phyloP scores from a whole-genome alignment of 2,329 filamentous ascomycete genomes.

The Aspergillus pseudoviridinutans region DNA sequence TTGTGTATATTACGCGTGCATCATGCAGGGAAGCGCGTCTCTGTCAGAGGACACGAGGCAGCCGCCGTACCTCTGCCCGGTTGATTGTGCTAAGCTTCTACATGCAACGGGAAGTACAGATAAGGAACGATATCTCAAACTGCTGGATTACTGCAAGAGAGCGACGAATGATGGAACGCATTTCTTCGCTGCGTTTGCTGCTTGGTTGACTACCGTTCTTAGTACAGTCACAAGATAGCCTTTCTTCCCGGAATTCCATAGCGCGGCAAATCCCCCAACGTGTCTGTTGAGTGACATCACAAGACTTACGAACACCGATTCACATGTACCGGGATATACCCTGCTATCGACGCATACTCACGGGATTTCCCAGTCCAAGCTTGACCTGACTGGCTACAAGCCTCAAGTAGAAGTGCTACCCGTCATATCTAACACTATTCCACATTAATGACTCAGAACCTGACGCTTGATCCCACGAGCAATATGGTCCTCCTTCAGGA shows the following conservation, averaged over 20 bases:
- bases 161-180: conserved; percentile 6
- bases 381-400: no score
- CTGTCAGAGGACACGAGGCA: conserved; percentile 30
- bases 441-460: no score
- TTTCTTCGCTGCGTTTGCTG: conserved; percentile 21
- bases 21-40: conserved; percentile 31
- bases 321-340: no score
- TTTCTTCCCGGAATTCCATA: background rate
- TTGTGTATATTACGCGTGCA: conserved; percentile 46
- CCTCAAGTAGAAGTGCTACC: no score
- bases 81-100: conserved; percentile 25
- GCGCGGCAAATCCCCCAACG: no score
- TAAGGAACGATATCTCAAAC: conserved; percentile 14
- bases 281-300: no score
- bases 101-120: conserved; percentile 16
- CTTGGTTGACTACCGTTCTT: conserved; percentile 9
- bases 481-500: no score
- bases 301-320: no score
- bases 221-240: background rate
- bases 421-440: no score
- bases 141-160: conserved; percentile 20
- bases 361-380: no score
- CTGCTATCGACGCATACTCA: no score
- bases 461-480: no score
- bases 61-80: conserved; percentile 31